Conservation (phyloP, 1,284 basidiomycete genomes). For the Ceratobasidium papillatum region DNA sequence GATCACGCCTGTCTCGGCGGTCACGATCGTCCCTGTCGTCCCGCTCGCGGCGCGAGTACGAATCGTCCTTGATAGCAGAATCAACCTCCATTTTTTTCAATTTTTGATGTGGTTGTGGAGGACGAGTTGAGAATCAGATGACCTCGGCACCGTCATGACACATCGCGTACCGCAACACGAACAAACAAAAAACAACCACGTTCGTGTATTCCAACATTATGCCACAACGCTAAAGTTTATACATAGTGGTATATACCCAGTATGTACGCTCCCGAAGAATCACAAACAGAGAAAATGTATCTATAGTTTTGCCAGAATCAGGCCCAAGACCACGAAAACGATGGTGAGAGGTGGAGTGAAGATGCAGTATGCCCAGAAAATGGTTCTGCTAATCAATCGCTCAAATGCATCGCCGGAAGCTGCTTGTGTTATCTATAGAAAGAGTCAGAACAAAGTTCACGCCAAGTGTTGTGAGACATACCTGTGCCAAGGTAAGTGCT, state of each 20-base stretch:
- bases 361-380: slow-evolving; percentile 84
- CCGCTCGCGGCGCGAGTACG: slow-evolving; percentile 47
- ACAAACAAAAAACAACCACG: slow-evolving; percentile 2
- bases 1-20: slow-evolving; percentile 47
- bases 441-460: slow-evolving; percentile 36
- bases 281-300: background rate
- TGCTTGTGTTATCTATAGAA: slow-evolving; percentile 83
- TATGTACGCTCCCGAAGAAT: slow-evolving; percentile 3
- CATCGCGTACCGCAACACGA: slow-evolving; percentile 5
- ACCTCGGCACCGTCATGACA: slow-evolving; percentile 8
- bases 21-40: slow-evolving; percentile 45
- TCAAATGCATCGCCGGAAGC: slow-evolving; percentile 91
- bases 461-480: slow-evolving; percentile 48
- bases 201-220: background rate
- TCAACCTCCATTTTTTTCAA: slow-evolving; percentile 37
- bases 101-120: slow-evolving; percentile 32
- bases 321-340: slow-evolving; percentile 75
- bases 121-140: slow-evolving; percentile 30
- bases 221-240: background rate
- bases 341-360: slow-evolving; percentile 84
- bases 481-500: slow-evolving; percentile 82
- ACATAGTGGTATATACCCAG: slow-evolving; percentile 10
- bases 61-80: slow-evolving; percentile 26
- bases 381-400: slow-evolving; percentile 81
- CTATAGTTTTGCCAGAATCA: slow-evolving; percentile 56